Evolutionary conservation across 495 filamentous ascomycete species (phyloP).

Genomic region (Neurospora pannonica): DNA sequence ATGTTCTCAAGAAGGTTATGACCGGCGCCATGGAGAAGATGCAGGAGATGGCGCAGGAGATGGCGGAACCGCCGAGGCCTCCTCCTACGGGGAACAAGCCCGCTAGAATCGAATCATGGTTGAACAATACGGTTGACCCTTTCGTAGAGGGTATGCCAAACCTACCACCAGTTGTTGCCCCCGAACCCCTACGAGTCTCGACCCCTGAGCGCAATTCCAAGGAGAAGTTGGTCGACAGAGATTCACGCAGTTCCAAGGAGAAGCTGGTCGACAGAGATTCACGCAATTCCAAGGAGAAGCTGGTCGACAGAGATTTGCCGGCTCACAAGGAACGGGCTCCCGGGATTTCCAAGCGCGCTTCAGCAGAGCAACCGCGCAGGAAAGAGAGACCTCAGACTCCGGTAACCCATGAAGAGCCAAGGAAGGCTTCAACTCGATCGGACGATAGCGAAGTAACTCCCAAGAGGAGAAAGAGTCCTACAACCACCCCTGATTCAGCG

Average conservation of each 20-base stretch:
- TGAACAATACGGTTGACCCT: constrained; percentile 63
- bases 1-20: constrained; percentile 46
- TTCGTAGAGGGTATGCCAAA: constrained; percentile 47
- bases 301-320: background rate
- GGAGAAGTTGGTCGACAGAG: background rate
- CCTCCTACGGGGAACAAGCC: constrained; percentile 32
- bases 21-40: constrained; percentile 46
- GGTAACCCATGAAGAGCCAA: background rate
- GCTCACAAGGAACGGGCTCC: background rate
- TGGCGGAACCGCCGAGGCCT: constrained; percentile 39
- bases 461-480: constrained; percentile 19
- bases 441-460: constrained; percentile 20
- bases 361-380: background rate
- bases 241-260: background rate
- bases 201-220: background rate
- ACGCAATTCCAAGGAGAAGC: background rate
- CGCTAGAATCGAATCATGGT: constrained; percentile 65
- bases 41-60: constrained; percentile 41
- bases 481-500: constrained; percentile 14
- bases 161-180: constrained; percentile 7
- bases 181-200: constrained; percentile 3
- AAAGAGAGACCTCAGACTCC: background rate
- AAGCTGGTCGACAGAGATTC: background rate
- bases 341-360: background rate
- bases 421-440: constrained; percentile 7